These are phyloP conservation scores for Hymenoscyphus scutula DNA, from an alignment of 2,329 filamentous ascomycete genomes.

Conservation along the genomic window DNA sequence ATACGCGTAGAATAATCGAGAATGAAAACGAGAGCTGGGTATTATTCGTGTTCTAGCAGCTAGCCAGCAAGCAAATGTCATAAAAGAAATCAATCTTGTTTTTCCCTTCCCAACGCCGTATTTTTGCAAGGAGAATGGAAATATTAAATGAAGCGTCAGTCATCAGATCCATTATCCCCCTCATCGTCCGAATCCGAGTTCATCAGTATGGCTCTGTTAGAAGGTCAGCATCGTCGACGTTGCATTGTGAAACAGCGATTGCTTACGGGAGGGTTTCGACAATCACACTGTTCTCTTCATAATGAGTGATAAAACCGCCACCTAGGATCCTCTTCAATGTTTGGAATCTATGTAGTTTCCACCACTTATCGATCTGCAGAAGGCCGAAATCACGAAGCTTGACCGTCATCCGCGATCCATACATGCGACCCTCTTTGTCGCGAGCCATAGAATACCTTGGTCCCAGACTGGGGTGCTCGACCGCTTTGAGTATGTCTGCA, in stretches of 20 bases:
- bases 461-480: constrained; percentile 65
- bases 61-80: not conserved
- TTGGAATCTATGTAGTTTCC: constrained; percentile 66
- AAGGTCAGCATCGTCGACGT: not conserved
- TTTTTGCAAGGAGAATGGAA: not conserved
- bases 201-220: not conserved
- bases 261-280: constrained; percentile 54
- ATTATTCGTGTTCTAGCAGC: not conserved
- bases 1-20: not conserved
- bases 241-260: not conserved
- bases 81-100: not conserved
- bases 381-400: constrained; percentile 56
- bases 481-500: constrained; percentile 61
- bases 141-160: not conserved
- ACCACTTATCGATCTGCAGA: constrained; percentile 69
- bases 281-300: constrained; percentile 59
- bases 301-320: constrained; percentile 61
- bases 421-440: constrained; percentile 56
- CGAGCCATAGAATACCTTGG: constrained; percentile 65
- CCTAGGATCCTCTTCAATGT: constrained; percentile 59
- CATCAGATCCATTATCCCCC: not conserved
- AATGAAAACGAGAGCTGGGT: not conserved
- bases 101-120: not conserved
- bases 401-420: constrained; percentile 61
- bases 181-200: not conserved